Conservation (phyloP, 306 rosid genomes). For the Dalbergia cultrata region DNA sequence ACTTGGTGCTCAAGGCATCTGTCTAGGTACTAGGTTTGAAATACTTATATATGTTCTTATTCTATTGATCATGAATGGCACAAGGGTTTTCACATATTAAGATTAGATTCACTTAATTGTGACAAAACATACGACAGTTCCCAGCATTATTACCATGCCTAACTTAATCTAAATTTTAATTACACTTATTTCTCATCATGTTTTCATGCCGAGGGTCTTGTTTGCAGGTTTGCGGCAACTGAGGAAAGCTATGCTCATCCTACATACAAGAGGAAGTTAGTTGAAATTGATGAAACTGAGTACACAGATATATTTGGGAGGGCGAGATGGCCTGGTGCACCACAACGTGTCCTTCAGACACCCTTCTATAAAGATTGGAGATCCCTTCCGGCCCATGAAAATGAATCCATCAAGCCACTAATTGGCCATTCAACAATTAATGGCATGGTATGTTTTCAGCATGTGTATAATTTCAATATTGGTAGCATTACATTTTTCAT, state of each 20-base stretch:
- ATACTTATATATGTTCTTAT: neutral
- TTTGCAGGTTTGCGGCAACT: conserved; percentile 84
- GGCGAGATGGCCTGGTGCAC: conserved; percentile 86
- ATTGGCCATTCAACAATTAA: conserved; percentile 74
- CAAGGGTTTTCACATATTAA: neutral
- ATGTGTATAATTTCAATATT: neutral
- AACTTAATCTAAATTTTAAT: conserved; percentile 3
- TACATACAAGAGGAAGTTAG: conserved; percentile 72
- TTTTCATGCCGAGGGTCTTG: conserved; percentile 14
- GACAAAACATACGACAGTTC: neutral
- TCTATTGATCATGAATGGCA: conserved; percentile 4
- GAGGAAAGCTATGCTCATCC: conserved; percentile 89
- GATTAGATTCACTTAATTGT: conserved; percentile 5
- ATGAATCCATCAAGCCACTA: conserved; percentile 69
- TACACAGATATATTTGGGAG: conserved; percentile 80
- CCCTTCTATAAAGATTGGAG: conserved; percentile 77
- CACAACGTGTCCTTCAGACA: conserved; percentile 79
- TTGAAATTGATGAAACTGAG: conserved; percentile 72
- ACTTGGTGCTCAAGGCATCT: conserved; percentile 83
- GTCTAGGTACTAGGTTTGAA: conserved; percentile 84
- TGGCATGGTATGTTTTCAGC: conserved; percentile 65
- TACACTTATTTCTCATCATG: neutral
- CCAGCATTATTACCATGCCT: too few species aligned
- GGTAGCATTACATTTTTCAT: neutral
- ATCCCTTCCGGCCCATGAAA: conserved; percentile 69